Evolutionary conservation across 225 moss, liverwort and hornwort genomes (phyloP).

Genomic region (Bryum argenteum): DNA sequence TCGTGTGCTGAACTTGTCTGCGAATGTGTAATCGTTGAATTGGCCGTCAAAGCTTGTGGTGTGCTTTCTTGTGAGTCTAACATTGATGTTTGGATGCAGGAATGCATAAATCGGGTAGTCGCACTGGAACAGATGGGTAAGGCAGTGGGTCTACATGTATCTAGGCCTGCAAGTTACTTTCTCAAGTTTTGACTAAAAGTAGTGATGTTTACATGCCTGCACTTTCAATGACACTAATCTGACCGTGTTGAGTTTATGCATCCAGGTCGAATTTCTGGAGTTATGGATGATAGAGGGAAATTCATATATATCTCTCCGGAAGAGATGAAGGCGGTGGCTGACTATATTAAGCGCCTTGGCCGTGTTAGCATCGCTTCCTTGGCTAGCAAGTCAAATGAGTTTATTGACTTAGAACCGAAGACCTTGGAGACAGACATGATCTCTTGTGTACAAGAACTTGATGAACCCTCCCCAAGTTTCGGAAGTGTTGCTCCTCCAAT

Average conservation of each 20-base stretch:
- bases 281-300: conserved; percentile 98
- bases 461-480: conserved; percentile 29
- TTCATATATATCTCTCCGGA: conserved; percentile 96
- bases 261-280: conserved; percentile 91
- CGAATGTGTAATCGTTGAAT: neutral
- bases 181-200: conserved; percentile 18
- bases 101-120: conserved; percentile 89
- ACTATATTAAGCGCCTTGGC: conserved; percentile 87
- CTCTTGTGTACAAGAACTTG: conserved; percentile 43
- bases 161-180: neutral
- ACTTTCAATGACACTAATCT: neutral
- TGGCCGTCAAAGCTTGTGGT: neutral
- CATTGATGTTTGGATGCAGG: conserved; percentile 54
- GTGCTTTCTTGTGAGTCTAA: neutral
- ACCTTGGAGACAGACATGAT: conserved; percentile 61
- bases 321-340: conserved; percentile 98
- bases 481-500: conserved; percentile 29
- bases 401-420: conserved; percentile 89
- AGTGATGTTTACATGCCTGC: neutral
- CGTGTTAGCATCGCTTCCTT: conserved; percentile 96
- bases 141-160: conserved; percentile 2
- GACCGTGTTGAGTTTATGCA: conserved; percentile 12
- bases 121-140: conserved; percentile 96
- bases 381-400: conserved; percentile 91
- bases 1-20: neutral